Evolutionary conservation across 2,329 filamentous ascomycete genomes (phyloP), one percentile per base, ranked within the genome.

Genomic region (Xylariaceae sp.): DNA sequence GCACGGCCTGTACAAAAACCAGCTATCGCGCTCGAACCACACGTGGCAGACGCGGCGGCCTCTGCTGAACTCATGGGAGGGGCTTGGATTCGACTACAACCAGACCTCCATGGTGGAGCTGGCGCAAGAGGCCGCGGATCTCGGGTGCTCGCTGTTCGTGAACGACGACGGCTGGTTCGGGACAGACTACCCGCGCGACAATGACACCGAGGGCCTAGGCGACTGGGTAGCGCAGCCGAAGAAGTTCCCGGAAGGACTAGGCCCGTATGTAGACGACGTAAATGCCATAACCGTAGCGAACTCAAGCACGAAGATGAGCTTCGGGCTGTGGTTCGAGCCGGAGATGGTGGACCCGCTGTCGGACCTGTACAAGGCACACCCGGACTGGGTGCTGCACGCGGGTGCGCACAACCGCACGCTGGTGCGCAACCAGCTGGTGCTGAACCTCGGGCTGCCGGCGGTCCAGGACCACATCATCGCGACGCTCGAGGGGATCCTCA

Each of bases 111-210:
- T 86, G 30, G 76, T 81, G 29, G 70, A 72, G 0, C 71, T 86
- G 0, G 83, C 83, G 0, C 63, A 77, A 39, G 75, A 82, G 57
- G 76, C 83, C 0, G 81, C 83, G 0, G 73, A 75, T 2, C 72
- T 86, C 1, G 84, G 84, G 1, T 75, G 80, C n/a, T 77, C 79
- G 57, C 74, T 87, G 0, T 83, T 87, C 42, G 84, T 86, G 0
- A 76, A 83, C 44, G 84, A 87, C 41, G 84, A 87, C 54, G 84
- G 84, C 3, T 87, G 83, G 84, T 87, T 87, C 45, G 84, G 84
- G 13, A 71, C 74, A n/a, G 71, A 85, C 34, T 79, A 84, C 55
- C 82, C 84, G 0, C 80, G 84, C 0, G 63, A 78, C 19, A 76
- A 77, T 32, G 83, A 86, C 59, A 72, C 73, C 0, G 72, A 78